A percentile compares a stretch with the other conserved stretches of the same genome.
Conservation (phyloP, 176 grass and related monocot genomes). For the Zizania latifolia region DNA sequence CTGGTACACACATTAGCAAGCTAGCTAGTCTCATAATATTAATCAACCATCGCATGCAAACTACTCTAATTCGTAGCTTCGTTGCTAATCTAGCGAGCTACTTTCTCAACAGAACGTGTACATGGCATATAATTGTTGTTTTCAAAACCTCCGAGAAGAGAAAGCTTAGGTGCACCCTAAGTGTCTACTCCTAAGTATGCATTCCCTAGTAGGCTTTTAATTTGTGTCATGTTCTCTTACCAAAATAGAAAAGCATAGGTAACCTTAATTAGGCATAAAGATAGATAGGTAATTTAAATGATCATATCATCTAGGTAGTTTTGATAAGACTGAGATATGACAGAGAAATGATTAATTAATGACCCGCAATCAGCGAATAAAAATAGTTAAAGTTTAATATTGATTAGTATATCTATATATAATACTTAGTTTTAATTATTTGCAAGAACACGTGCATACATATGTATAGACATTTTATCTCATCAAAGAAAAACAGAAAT, state of each 20-base stretch:
- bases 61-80: too few species aligned
- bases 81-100: too few species aligned
- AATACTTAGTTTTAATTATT: too few species aligned
- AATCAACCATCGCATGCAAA: too few species aligned
- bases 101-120: not conserved
- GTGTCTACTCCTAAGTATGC: not conserved
- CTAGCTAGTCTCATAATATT: too few species aligned
- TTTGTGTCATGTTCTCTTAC: not conserved
- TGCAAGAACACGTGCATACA: too few species aligned
- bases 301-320: not conserved
- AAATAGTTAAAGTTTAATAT: rapidly evolving
- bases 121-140: not conserved
- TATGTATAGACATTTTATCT: too few species aligned
- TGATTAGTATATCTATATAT: too few species aligned
- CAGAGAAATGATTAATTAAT: not conserved
- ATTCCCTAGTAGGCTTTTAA: not conserved
- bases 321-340: not conserved
- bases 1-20: too few species aligned
- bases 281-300: not conserved
- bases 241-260: not conserved
- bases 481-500: not conserved
- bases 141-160: not conserved
- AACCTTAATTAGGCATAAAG: not conserved
- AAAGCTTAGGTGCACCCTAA: not conserved
- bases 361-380: not conserved